Base-by-base conservation (phyloP, 306 rosid species). In the Acacia crassicarpa region DNA sequence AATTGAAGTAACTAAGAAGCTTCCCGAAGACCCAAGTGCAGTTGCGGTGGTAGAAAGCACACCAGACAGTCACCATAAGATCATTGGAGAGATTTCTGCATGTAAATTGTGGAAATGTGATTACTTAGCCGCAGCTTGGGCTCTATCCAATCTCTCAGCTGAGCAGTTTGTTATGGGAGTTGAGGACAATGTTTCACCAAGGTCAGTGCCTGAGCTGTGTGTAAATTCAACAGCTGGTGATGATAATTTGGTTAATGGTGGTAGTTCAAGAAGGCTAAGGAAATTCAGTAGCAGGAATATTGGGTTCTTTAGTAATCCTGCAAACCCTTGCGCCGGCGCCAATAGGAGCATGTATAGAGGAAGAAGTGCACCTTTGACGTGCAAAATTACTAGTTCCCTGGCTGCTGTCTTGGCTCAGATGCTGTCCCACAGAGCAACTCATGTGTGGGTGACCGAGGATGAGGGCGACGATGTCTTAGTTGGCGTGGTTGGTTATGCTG, bases 371-470 rank as follows among this genome's bases (percentile, higher is more conserved):
- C 97, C 98, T 2, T 84, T 96, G 86, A 93, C 94, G 12, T 93
- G 98, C 85, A 96, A 86, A 85, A 83, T 92, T 40, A 91, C 98
- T 3, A 95, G 94, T 88, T 96, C 99, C 70, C 81, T 96, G 88
- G 98, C 99, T 22, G 94, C 99, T 14, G 99, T 93, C n/a, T 84
- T 96, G 98, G 99, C 99, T 82, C 99, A 96, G 89, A 91, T 96
- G 98, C 89, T 96, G 74, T 96, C 99, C 12, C 99, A 95, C 78
- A 85, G 98, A 74, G 99, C 94, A 66, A 91, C 96, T 79, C 99
- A 92, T 78, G 94, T 95, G 17, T 95, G 99, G 98, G 98, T 93
- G 76, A 89, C 92, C 0, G 93, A 93, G 80, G 92, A 92, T 66
- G 95, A 90, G 30, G 83, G 81, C 32, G 98, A 95, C 0, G 97